Evolutionary conservation across 352 stramenopile genomes (phyloP), one percentile per base, ranked within the genome.

Genomic region (Thraustochytrium striatum): DNA sequence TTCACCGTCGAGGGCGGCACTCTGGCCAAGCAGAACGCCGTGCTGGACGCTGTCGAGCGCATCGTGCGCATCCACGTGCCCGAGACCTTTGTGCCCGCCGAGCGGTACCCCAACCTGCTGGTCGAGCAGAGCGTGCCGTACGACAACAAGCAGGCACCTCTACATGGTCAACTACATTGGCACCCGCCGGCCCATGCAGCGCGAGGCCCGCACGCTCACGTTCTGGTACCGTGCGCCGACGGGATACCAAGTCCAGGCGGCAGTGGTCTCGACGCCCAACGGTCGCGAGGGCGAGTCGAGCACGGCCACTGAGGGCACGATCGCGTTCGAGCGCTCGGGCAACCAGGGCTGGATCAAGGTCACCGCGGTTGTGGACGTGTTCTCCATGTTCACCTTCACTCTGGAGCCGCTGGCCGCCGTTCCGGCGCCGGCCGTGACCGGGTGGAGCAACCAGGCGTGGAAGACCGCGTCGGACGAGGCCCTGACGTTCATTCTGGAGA

Each of bases 161-260:
- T 79, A 61, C 30, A 13, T 79, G 38, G 69, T 73, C 8, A 79
- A 79, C 36, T 79, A 79, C 55, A 19, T 19, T n/a, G 69, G 69
- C 35, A n/a, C n/a, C n/a, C n/a, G n/a, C n/a, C n/a, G n/a, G n/a
- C n/a, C n/a, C n/a, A n/a, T n/a, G n/a, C n/a, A n/a, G n/a, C n/a
- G n/a, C n/a, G n/a, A n/a, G n/a, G n/a, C n/a, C n/a, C n/a, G n/a
- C n/a, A n/a, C n/a, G n/a, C n/a, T n/a, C n/a, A n/a, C n/a, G n/a
- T n/a, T n/a, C n/a, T n/a, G n/a, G n/a, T n/a, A n/a, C n/a, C n/a
- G n/a, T n/a, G n/a, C n/a, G n/a, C n/a, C n/a, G n/a, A n/a, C n/a
- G n/a, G n/a, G n/a, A n/a, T n/a, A n/a, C n/a, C n/a, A n/a, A n/a
- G n/a, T n/a, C n/a, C n/a, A n/a, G n/a, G n/a, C n/a, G n/a, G n/a